Percentiles rank a stretch among this genome's conserved stretches.
Conservation (phyloP, 2,329 filamentous ascomycete species). For the Penicillium sp. region DNA sequence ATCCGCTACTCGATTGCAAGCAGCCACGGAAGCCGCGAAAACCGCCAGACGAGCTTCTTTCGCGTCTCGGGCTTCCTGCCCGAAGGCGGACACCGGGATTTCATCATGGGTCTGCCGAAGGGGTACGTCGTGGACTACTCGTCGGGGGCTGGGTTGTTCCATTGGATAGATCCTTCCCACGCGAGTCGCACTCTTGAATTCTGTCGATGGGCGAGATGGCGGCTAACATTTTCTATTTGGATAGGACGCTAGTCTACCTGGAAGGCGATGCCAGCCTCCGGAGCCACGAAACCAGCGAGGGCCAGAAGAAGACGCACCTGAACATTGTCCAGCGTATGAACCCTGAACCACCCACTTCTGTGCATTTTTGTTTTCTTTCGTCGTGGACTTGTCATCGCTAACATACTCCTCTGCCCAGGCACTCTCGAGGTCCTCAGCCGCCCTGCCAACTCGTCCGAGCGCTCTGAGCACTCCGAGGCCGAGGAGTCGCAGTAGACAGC, state of each 20-base stretch:
- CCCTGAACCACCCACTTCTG: not conserved
- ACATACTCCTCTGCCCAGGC: constrained; percentile 19
- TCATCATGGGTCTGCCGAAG: constrained; percentile 71
- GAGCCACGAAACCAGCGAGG: constrained; percentile 66
- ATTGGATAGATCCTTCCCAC: not conserved
- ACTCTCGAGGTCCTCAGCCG: constrained; percentile 37
- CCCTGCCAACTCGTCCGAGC: constrained; percentile 17
- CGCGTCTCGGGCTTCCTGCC: constrained; percentile 67
- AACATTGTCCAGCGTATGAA: constrained; percentile 76
- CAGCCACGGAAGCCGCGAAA: constrained; percentile 63
- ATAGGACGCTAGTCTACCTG: constrained; percentile 72
- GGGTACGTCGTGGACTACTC: too few species aligned
- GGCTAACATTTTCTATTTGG: constrained; percentile 12
- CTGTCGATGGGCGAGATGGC: not conserved
- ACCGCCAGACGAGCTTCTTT: constrained; percentile 82
- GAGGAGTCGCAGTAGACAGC: constrained; percentile 12
- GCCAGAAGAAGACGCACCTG: constrained; percentile 60
- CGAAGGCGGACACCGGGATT: constrained; percentile 68
- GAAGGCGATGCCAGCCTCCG: constrained; percentile 76
- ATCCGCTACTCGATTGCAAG: constrained; percentile 75
- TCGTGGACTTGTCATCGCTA: not conserved
- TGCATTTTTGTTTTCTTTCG: not conserved
- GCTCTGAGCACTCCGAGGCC: constrained; percentile 1
- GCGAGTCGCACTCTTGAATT: not conserved
- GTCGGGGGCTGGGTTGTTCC: too few species aligned